A percentile compares a stretch with the other conserved stretches of the same genome.
phyloP scores from a whole-genome alignment of 2,329 filamentous ascomycete species.

The Massarina eburnea region DNA sequence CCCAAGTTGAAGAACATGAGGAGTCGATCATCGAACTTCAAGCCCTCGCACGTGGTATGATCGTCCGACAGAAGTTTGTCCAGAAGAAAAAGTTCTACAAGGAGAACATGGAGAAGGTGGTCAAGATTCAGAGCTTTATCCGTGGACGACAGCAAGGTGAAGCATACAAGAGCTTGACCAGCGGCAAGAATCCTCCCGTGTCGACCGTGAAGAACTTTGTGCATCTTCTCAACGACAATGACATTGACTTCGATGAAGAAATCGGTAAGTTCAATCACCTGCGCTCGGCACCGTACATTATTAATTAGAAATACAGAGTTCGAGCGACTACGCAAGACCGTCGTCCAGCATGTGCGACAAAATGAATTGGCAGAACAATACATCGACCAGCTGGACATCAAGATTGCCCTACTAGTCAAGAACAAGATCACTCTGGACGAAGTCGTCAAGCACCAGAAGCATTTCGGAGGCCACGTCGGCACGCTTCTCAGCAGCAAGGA shows the following conservation, averaged over 20 bases:
- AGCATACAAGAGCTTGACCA: constrained; percentile 95
- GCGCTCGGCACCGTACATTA: not conserved
- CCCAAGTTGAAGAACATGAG: constrained; percentile 80
- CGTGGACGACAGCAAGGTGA: constrained; percentile 94
- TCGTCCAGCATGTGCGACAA: constrained; percentile 94
- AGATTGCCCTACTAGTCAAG: constrained; percentile 96
- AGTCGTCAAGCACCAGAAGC: constrained; percentile 94
- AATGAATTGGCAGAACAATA: constrained; percentile 98
- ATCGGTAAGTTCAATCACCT: constrained; percentile 52
- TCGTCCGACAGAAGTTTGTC: constrained; percentile 73
- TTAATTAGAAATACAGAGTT: constrained; percentile 63
- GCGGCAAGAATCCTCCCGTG: constrained; percentile 93
- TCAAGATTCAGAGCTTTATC: constrained; percentile 98
- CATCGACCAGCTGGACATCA: constrained; percentile 97
- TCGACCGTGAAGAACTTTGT: constrained; percentile 98
- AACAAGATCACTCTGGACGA: constrained; percentile 99
- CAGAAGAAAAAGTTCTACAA: constrained; percentile 88
- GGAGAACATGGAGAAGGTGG: constrained; percentile 97
- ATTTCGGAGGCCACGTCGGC: constrained; percentile 87
- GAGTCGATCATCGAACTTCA: constrained; percentile 75
- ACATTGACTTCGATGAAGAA: constrained; percentile 98
- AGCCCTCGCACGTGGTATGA: constrained; percentile 68
- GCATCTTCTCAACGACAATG: constrained; percentile 94
- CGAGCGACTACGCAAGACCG: constrained; percentile 89
- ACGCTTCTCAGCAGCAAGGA: constrained; percentile 84